A percentile compares a stretch with the other conserved stretches of the same genome.
These are phyloP conservation scores for Aspergillus ostianus DNA, from an alignment of 495 filamentous ascomycete genomes.

Conservation along the genomic window DNA sequence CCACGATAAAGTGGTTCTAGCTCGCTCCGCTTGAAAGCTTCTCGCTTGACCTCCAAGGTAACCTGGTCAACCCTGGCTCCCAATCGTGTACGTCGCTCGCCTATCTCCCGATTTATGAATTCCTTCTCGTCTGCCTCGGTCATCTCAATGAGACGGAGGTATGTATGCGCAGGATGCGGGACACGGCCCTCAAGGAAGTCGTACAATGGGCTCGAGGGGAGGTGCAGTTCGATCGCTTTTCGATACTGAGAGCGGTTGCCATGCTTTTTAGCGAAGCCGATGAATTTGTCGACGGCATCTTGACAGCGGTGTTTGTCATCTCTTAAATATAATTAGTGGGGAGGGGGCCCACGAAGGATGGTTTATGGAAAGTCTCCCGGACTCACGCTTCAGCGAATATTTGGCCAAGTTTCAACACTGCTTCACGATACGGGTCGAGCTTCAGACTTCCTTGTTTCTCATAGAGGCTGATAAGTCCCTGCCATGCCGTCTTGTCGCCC, in stretches of 20 bases:
- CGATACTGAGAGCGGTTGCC: slow-evolving; percentile 72
- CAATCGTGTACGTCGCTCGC: slow-evolving; percentile 80
- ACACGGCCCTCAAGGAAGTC: slow-evolving; percentile 81
- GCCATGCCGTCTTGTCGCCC: slow-evolving; percentile 73
- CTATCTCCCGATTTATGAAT: slow-evolving; percentile 86
- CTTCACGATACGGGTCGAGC: slow-evolving; percentile 70
- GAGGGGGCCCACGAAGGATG: background rate
- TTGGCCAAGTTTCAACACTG: slow-evolving; percentile 67
- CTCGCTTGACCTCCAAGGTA: slow-evolving; percentile 79
- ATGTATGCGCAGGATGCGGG: slow-evolving; percentile 76
- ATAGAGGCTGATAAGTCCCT: slow-evolving; percentile 84
- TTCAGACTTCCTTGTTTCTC: slow-evolving; percentile 68
- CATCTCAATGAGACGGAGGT: slow-evolving; percentile 79
- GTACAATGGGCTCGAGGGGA: slow-evolving; percentile 78
- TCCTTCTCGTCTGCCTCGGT: slow-evolving; percentile 85
- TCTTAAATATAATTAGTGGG: slow-evolving; percentile 28
- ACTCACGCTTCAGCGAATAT: slow-evolving; percentile 64
- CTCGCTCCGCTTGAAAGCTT: slow-evolving; percentile 68
- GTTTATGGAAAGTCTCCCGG: slow-evolving; percentile 26
- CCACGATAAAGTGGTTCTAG: slow-evolving; percentile 74
- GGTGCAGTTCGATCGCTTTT: slow-evolving; percentile 66
- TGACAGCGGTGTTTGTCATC: slow-evolving; percentile 72
- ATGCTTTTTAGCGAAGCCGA: slow-evolving; percentile 63
- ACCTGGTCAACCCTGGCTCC: slow-evolving; percentile 82
- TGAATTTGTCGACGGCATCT: slow-evolving; percentile 77